Percentiles rank a stretch among this genome's conserved stretches.
Evolutionary conservation across 2,329 filamentous ascomycete genomes (phyloP).

Genomic region (Ophiostoma sp.): DNA sequence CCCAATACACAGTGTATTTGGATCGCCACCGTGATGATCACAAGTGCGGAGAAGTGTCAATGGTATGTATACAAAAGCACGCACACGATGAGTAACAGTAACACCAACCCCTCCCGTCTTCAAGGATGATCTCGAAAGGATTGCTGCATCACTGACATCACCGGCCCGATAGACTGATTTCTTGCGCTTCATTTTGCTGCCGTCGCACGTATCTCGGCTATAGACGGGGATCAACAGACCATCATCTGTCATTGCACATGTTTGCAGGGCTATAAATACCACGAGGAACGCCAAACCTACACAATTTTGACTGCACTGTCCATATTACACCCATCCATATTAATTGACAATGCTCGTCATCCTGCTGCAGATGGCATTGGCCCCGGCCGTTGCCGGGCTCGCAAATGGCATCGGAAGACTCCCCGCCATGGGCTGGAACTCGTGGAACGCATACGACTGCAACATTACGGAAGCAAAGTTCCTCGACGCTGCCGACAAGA

Average conservation of each 20-base stretch:
- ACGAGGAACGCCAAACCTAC: not conserved
- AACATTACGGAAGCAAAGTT: conserved; percentile 48
- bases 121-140: not conserved
- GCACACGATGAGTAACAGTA: not conserved
- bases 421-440: conserved; percentile 46
- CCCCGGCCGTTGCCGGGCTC: conserved; percentile 3
- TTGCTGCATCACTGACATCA: not conserved
- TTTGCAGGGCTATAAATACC: not conserved
- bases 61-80: not conserved
- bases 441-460: conserved; percentile 50
- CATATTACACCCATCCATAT: not conserved
- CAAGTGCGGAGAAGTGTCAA: not conserved
- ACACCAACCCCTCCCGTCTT: not conserved
- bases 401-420: conserved; percentile 29
- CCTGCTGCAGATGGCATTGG: not conserved
- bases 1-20: not conserved
- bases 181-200: not conserved
- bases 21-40: not conserved
- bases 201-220: not conserved
- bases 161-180: not conserved
- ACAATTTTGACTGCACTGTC: not conserved
- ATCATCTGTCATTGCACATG: not conserved
- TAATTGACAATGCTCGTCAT: conserved; percentile 1
- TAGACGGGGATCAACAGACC: not conserved
- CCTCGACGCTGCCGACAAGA: conserved; percentile 42